A percentile compares a stretch with the other conserved stretches of the same genome.
Evolutionary conservation across 2,329 filamentous ascomycete species (phyloP).

Genomic region (Meredithiella fracta): DNA sequence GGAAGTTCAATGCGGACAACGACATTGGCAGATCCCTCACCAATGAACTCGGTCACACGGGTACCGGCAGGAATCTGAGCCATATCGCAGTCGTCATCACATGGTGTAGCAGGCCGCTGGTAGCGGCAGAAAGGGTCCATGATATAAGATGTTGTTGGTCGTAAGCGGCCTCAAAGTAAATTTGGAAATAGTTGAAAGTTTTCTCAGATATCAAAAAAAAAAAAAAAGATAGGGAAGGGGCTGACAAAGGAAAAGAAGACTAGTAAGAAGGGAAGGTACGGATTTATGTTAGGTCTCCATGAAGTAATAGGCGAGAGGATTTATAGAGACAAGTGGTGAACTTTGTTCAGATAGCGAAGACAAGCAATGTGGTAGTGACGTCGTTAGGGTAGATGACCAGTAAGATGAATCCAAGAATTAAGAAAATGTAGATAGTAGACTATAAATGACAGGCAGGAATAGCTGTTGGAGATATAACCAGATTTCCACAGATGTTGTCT

Average conservation of each 20-base stretch:
- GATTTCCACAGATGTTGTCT: background rate
- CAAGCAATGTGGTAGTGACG: background rate
- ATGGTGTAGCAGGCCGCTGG: background rate
- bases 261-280: background rate
- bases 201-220: background rate
- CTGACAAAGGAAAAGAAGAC: background rate
- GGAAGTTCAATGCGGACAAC: constrained; percentile 45
- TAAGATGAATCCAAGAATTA: background rate
- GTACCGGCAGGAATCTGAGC: constrained; percentile 12
- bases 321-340: too few species aligned
- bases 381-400: background rate
- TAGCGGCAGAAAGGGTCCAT: background rate
- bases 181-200: background rate
- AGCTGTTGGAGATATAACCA: too few species aligned
- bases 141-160: background rate
- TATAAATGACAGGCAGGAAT: background rate
- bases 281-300: background rate
- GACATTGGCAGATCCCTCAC: constrained; percentile 62
- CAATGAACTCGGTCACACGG: constrained; percentile 25
- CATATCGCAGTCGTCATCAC: background rate
- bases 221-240: background rate
- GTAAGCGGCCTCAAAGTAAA: too few species aligned
- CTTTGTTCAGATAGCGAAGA: background rate
- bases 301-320: background rate
- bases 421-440: background rate